phyloP scores from a whole-genome alignment of 2,329 filamentous ascomycete genomes.

The Tricladium varicosporioides region DNA sequence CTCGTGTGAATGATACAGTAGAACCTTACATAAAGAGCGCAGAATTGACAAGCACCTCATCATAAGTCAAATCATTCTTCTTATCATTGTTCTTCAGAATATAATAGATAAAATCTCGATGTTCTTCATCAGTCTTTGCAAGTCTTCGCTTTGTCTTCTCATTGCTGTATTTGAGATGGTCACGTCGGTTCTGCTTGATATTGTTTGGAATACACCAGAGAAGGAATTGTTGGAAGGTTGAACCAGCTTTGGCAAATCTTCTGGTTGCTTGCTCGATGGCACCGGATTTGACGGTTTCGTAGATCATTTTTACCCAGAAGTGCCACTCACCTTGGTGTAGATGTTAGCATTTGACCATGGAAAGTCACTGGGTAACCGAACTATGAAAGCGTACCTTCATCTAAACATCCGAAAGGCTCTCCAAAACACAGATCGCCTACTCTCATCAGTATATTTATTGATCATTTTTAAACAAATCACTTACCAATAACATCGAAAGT shows the following conservation, averaged over 20 bases:
- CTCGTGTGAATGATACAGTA: not conserved
- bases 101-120: conserved; percentile 39
- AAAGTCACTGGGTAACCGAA: too few relatives aligned
- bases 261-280: conserved; percentile 36
- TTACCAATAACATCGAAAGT: conserved; percentile 5
- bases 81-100: conserved; percentile 26
- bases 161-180: conserved; percentile 36
- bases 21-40: conserved; percentile 10
- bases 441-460: conserved; percentile 12
- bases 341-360: not conserved
- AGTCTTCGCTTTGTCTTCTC: conserved; percentile 37
- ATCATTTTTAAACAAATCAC: not conserved
- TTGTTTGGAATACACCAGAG: conserved; percentile 29
- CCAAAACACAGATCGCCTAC: conserved; percentile 27
- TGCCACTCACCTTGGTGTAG: conserved; percentile 35
- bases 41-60: conserved; percentile 18
- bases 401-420: conserved; percentile 15
- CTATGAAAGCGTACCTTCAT: not conserved
- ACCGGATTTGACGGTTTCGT: conserved; percentile 31
- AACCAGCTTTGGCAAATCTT: conserved; percentile 28
- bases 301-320: conserved; percentile 28
- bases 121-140: conserved; percentile 21
- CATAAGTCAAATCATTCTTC: conserved; percentile 19
- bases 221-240: conserved; percentile 28
- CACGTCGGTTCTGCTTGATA: conserved; percentile 31